These are phyloP conservation scores for Kregervanrija delftensis DNA, from an alignment of 805 yeast genomes.

Conservation along the genomic window DNA sequence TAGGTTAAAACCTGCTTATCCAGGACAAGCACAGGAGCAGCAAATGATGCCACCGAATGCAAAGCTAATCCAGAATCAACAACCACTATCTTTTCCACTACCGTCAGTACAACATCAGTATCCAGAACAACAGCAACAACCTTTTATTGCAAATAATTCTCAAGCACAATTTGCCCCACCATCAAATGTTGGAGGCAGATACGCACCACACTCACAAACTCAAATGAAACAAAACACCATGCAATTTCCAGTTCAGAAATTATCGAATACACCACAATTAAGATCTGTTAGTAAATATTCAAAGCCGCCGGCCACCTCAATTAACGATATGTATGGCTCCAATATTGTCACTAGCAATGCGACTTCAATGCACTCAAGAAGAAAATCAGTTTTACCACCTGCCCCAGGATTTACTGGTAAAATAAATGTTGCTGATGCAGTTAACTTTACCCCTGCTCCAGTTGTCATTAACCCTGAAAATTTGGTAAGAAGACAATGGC, in stretches of 20 bases:
- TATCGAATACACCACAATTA: not conserved
- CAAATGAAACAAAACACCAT: not conserved
- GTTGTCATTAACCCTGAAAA: conserved; percentile 46
- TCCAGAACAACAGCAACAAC: conserved; percentile 2
- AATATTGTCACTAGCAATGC: conserved; percentile 9
- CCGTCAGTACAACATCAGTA: not conserved
- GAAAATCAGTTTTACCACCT: conserved; percentile 9
- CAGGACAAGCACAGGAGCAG: not conserved
- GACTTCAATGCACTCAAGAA: conserved; percentile 6
- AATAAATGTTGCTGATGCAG: conserved; percentile 6
- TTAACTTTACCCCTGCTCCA: conserved; percentile 26
- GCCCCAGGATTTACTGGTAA: conserved; percentile 1
- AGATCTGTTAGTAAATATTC: conserved; percentile 2
- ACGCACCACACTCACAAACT: conserved; percentile 1
- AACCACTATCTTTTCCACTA: not conserved
- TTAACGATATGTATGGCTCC: conserved; percentile 14
- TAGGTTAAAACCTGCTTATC: too few species aligned
- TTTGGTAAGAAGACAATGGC: conserved; percentile 58
- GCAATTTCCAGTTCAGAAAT: not conserved
- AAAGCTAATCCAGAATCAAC: not conserved
- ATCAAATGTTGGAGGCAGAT: not conserved
- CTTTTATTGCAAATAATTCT: not conserved
- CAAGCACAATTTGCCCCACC: not conserved
- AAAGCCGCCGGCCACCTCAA: conserved; percentile 6
- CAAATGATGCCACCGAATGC: conserved; percentile 1